A percentile compares a stretch with the other conserved stretches of the same genome.
These are phyloP conservation scores for Tympanopsis confertula DNA, from an alignment of 2,329 filamentous ascomycete genomes.

Conservation along the genomic window DNA sequence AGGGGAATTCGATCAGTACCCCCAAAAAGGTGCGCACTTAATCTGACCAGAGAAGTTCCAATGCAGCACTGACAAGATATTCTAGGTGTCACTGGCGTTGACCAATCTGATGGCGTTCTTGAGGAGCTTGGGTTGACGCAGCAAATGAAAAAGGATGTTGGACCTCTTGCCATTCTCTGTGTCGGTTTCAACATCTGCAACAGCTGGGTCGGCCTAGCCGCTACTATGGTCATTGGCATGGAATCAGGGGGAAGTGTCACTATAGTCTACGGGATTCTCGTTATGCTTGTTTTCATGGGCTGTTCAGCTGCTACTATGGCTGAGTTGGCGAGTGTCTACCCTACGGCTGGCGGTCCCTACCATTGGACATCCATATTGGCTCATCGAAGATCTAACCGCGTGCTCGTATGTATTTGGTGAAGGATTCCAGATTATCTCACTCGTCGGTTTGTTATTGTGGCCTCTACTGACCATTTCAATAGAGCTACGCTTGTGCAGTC, in stretches of 20 bases:
- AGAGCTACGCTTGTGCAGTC: too few species aligned
- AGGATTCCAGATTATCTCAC: too few species aligned
- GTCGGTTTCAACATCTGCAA: slow-evolving; percentile 1
- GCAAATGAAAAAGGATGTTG: too few species aligned
- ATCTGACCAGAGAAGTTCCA: too few species aligned
- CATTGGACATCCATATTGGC: neutral
- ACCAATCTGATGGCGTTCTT: too few species aligned
- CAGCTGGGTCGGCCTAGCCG: slow-evolving; percentile 27
- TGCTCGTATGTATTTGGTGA: neutral
- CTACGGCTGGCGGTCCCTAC: neutral
- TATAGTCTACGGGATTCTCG: slow-evolving; percentile 47
- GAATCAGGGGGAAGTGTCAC: slow-evolving; percentile 51
- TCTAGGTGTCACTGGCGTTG: too few species aligned
- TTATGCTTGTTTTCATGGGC: slow-evolving; percentile 16
- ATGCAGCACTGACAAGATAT: too few species aligned
- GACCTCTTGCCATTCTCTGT: neutral
- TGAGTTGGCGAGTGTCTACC: neutral
- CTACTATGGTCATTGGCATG: slow-evolving; percentile 34
- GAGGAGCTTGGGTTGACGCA: too few species aligned
- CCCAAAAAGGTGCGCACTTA: too few species aligned
- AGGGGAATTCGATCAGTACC: too few species aligned
- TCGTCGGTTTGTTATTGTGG: too few species aligned
- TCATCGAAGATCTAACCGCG: neutral
- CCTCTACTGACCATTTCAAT: too few species aligned
- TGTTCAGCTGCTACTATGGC: slow-evolving; percentile 10